phyloP scores from a whole-genome alignment of 345 rosid species.

The Populus tremula region DNA sequence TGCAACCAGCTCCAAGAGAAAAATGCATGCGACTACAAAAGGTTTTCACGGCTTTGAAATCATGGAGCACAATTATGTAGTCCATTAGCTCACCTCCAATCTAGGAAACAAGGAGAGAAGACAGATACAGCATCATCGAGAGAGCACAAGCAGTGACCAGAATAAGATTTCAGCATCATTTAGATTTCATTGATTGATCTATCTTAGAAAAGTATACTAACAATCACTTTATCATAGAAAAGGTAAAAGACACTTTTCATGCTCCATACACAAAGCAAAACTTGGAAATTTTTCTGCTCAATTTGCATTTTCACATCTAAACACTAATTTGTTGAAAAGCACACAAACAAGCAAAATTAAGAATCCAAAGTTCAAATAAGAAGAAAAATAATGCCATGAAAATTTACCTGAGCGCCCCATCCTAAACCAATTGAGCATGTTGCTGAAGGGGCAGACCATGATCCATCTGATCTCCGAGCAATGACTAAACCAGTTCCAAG shows the following conservation, averaged over 20 bases:
- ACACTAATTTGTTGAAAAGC: not conserved
- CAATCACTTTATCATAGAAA: not conserved
- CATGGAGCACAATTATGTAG: conserved; percentile 82
- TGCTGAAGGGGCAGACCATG: conserved; percentile 99
- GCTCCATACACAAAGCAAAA: not conserved
- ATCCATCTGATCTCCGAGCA: conserved; percentile 78
- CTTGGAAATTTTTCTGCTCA: not conserved
- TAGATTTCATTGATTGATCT: not conserved
- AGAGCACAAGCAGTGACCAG: not conserved
- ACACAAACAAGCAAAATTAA: no score
- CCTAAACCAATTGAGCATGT: conserved; percentile 76
- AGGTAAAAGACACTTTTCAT: not conserved
- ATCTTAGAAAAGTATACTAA: not conserved
- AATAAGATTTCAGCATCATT: not conserved
- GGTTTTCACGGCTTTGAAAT: conserved; percentile 84
- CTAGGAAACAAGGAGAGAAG: conserved; percentile 33
- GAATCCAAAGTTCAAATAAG: no score
- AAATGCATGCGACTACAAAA: conserved; percentile 97
- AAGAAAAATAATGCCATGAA: no score
- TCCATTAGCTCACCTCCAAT: conserved; percentile 98
- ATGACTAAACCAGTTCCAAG: conserved; percentile 86
- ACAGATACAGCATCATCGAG: not conserved
- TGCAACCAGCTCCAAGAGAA: conserved; percentile 95
- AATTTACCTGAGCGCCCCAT: conserved; percentile 97
- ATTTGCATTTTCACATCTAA: not conserved